Evolutionary conservation across 768 basidiomycete species (phyloP).

Genomic region (Tulasnella sp.): DNA sequence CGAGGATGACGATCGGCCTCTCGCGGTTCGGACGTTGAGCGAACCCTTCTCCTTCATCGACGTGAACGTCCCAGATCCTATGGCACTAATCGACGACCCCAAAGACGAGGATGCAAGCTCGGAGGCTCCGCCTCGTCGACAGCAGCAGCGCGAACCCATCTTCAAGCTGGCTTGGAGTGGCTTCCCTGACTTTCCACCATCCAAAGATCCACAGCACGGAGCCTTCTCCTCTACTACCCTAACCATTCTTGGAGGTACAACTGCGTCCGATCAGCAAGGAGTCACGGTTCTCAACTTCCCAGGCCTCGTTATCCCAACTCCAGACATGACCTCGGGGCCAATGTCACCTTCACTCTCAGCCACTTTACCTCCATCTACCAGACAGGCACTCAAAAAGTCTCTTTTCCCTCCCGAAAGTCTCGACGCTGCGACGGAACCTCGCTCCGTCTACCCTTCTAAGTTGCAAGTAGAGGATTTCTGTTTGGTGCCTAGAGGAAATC

Average conservation of each 20-base stretch:
- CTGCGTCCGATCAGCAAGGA: constrained; percentile 51
- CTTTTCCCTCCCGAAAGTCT: constrained; percentile 42
- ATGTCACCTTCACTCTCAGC: not conserved
- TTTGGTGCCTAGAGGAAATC: constrained; percentile 63
- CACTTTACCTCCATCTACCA: constrained; percentile 41
- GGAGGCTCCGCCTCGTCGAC: constrained; percentile 19
- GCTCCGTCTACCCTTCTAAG: constrained; percentile 50
- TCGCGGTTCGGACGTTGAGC: constrained; percentile 64
- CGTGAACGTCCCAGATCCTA: constrained; percentile 36
- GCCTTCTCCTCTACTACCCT: constrained; percentile 53
- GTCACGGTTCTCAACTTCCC: constrained; percentile 68
- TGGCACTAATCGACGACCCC: constrained; percentile 8
- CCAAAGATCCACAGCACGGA: constrained; percentile 3
- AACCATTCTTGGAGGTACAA: constrained; percentile 71
- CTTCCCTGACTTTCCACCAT: constrained; percentile 47
- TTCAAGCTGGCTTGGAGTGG: constrained; percentile 84
- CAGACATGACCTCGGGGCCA: constrained; percentile 38
- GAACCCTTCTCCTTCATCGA: constrained; percentile 39
- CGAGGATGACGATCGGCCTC: constrained; percentile 69
- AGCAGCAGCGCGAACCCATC: constrained; percentile 59
- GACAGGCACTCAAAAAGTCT: constrained; percentile 62
- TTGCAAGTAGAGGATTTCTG: constrained; percentile 68
- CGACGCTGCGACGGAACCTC: constrained; percentile 41
- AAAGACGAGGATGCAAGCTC: constrained; percentile 27
- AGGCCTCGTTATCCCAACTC: constrained; percentile 51